phyloP scores from a whole-genome alignment of 2,329 filamentous ascomycete species.

The Celoporthe dispersa region DNA sequence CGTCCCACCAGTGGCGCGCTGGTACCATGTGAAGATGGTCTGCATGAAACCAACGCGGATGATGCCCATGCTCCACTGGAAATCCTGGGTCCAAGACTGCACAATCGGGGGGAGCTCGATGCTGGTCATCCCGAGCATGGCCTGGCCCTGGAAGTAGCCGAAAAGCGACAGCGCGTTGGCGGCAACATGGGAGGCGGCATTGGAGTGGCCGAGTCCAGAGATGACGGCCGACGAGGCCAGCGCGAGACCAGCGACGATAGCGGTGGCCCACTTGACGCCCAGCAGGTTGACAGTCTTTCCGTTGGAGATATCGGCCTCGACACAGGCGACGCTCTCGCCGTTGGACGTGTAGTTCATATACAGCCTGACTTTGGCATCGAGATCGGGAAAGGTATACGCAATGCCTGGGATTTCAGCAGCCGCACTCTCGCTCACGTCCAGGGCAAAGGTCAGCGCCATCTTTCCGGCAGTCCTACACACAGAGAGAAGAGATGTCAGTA shows the following conservation, averaged over 20 bases:
- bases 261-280: constrained; percentile 87
- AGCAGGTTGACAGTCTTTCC: constrained; percentile 89
- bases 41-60: constrained; percentile 88
- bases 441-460: constrained; percentile 75
- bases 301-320: constrained; percentile 87
- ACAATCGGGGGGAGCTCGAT: constrained; percentile 86
- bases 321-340: constrained; percentile 74
- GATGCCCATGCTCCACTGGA: constrained; percentile 98
- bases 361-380: constrained; percentile 84
- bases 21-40: constrained; percentile 91
- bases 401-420: constrained; percentile 75
- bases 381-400: constrained; percentile 86
- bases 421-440: constrained; percentile 61
- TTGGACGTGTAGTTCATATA: constrained; percentile 73
- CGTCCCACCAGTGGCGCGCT: constrained; percentile 86
- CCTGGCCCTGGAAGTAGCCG: constrained; percentile 91
- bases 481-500: background rate
- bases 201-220: constrained; percentile 88
- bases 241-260: constrained; percentile 83
- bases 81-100: constrained; percentile 93
- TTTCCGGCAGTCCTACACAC: constrained; percentile 65
- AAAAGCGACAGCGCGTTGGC: constrained; percentile 94
- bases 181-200: constrained; percentile 92
- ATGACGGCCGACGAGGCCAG: constrained; percentile 85
- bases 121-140: constrained; percentile 83